A percentile compares a stretch with the other conserved stretches of the same genome.
These are phyloP conservation scores for Lyophyllum semitale DNA, from an alignment of 768 basidiomycete genomes.

Conservation along the genomic window DNA sequence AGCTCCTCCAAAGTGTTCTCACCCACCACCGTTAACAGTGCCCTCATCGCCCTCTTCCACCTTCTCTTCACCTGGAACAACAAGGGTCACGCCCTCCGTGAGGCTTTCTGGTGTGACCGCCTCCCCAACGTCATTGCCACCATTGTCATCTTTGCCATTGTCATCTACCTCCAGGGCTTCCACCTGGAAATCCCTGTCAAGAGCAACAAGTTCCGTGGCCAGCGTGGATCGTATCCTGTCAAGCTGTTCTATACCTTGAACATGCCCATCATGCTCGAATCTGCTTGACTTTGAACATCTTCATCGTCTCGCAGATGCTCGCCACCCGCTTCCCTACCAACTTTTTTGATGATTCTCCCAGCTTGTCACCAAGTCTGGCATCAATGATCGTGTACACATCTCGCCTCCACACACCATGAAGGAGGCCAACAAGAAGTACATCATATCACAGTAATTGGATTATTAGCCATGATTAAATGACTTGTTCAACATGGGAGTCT, in stretches of 20 bases:
- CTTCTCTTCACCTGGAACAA: constrained; percentile 98
- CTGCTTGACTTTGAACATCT: constrained; percentile 92
- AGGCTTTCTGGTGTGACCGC: constrained; percentile 97
- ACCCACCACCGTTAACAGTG: constrained; percentile 97
- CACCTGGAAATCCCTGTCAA: constrained; percentile 98
- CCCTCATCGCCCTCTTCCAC: constrained; percentile 95
- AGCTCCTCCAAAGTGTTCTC: constrained; percentile 98
- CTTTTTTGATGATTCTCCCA: constrained; percentile 89
- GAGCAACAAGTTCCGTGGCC: constrained; percentile 94
- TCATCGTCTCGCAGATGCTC: constrained; percentile 96
- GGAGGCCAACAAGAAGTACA: too few relatives aligned
- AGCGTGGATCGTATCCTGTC: constrained; percentile 92
- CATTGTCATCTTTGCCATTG: constrained; percentile 85
- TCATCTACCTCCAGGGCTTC: constrained; percentile 99
- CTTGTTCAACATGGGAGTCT: too few relatives aligned
- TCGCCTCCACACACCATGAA: constrained; percentile 94
- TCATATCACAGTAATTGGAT: too few relatives aligned
- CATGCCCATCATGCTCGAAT: constrained; percentile 99
- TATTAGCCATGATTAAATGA: too few relatives aligned
- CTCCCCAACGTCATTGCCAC: constrained; percentile 96
- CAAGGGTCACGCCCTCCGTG: constrained; percentile 93
- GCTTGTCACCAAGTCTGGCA: constrained; percentile 84
- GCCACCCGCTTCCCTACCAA: constrained; percentile 89
- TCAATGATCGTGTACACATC: constrained; percentile 97
- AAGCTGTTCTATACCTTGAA: constrained; percentile 99